These are phyloP conservation scores for Xerocomus amazonicus DNA, from an alignment of 1,284 basidiomycete species.

Conservation along the genomic window DNA sequence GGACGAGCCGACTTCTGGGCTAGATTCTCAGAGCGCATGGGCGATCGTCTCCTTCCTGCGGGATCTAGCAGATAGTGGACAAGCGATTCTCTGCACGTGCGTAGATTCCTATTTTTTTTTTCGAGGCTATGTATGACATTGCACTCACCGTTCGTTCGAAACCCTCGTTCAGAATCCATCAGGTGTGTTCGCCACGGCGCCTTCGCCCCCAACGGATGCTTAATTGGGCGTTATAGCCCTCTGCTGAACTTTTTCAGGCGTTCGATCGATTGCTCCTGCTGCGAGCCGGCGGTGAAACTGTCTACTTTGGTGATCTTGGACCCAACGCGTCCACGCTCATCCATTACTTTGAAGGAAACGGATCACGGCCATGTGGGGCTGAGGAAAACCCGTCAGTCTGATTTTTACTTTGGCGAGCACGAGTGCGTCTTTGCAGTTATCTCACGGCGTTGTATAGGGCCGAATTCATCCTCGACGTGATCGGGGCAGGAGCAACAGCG, in stretches of 20 bases:
- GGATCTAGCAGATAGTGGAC: slow-evolving; percentile 78
- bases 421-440: not conserved
- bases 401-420: not conserved
- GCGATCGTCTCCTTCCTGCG: slow-evolving; percentile 78
- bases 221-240: slow-evolving; percentile 46
- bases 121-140: too few relatives aligned
- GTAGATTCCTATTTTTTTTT: slow-evolving; percentile 32
- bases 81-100: slow-evolving; percentile 71
- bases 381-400: slow-evolving; percentile 42
- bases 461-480: slow-evolving; percentile 68
- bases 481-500: slow-evolving; percentile 61
- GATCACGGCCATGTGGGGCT: slow-evolving; percentile 43
- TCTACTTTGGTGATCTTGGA: slow-evolving; percentile 78
- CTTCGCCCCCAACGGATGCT: too few relatives aligned
- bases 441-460: slow-evolving; percentile 46
- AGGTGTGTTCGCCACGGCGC: slow-evolving; percentile 12
- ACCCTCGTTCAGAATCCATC: slow-evolving; percentile 18
- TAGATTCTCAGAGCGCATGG: slow-evolving; percentile 89
- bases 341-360: slow-evolving; percentile 66
- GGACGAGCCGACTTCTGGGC: slow-evolving; percentile 56
- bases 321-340: slow-evolving; percentile 53
- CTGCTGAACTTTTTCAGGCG: slow-evolving; percentile 62
- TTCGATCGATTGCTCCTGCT: slow-evolving; percentile 64
- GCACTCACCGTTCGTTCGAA: slow-evolving; percentile 12
- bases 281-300: slow-evolving; percentile 69